Evolutionary conservation across 768 basidiomycete species (phyloP).

Genomic region (Psilocybe cyanescens): DNA sequence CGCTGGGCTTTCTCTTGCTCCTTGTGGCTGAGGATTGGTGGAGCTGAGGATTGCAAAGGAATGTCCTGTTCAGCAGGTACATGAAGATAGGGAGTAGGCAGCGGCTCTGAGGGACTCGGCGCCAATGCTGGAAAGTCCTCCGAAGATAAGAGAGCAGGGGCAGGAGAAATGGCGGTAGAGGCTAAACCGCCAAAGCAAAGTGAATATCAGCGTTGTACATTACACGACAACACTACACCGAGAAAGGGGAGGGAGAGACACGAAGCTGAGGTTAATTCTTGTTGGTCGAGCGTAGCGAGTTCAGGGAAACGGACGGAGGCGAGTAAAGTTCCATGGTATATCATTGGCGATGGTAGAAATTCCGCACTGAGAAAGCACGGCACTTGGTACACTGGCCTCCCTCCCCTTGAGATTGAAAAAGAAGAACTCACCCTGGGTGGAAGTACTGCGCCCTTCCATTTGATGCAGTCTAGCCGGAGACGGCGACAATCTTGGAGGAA

Average conservation of each 20-base stretch:
- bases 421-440: conserved; percentile 70
- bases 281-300: conserved; percentile 30
- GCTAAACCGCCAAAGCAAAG: conserved; percentile 43
- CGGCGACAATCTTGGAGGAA: conserved; percentile 35
- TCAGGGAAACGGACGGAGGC: conserved; percentile 21
- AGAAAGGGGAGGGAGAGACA: conserved; percentile 50
- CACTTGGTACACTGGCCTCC: conserved; percentile 88
- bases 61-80: conserved; percentile 33
- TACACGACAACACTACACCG: conserved; percentile 51
- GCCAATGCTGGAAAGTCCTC: conserved; percentile 80
- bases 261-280: conserved; percentile 31
- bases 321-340: conserved; percentile 42
- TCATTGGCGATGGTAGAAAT: conserved; percentile 76
- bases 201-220: conserved; percentile 54
- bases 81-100: conserved; percentile 20
- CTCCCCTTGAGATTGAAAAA: conserved; percentile 65
- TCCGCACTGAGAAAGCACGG: conserved; percentile 91
- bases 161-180: conserved; percentile 45
- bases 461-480: conserved; percentile 23
- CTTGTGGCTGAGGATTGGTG: conserved; percentile 30
- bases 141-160: conserved; percentile 59
- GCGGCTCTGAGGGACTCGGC: conserved; percentile 35
- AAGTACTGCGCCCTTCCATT: conserved; percentile 37
- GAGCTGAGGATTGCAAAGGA: conserved; percentile 12
- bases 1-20: conserved; percentile 60